Evolutionary conservation across 2,329 filamentous ascomycete species (phyloP), one percentile per base, ranked within the genome.

Genomic region (Cytospora leucostoma): DNA sequence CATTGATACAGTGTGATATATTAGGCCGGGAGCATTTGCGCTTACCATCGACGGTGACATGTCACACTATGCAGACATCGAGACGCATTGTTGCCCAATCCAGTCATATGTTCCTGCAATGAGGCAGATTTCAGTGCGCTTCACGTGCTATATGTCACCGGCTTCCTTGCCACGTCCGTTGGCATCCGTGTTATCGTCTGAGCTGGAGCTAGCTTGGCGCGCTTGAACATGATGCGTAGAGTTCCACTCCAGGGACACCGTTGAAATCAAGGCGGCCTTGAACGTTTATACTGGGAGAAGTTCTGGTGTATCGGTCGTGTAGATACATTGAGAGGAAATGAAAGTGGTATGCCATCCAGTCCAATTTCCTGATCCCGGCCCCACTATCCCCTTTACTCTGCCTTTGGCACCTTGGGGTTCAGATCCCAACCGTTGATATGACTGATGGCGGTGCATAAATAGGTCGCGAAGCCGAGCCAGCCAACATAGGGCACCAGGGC

Each of bases 391-490:
- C 4, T 32, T 65, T 65, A 69, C 50, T 70, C 60, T 37, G 71
- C 67, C 64, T 70, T 72, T 35, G 58, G 61, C 49, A 62, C 68
- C 68, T 74, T 75, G 35, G 71, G 72, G 40, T 72, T 73, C 65
- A 90, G 76, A 68, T 86, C 81, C 89, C 89, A 92, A 56, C 79
- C 75, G 74, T 92, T 93, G 74, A 92, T 73, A 67, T 88, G 79
- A 1, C 89, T 87, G 4, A 87, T 82, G 0, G 87, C 87, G 1
- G 85, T 86, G 70, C 87, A 92, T 61, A 97, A 79, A 73, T 97
- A 98, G 0, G 90, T 92, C 37, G 93, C 93, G 73, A 96, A 97
- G 55, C 87, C 80, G 69, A 97, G 78, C 94, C 94, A 97, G n/a
- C 80, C 90, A 34, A 96, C 77, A 73, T 97, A 97, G 0, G 93